Percentiles rank a stretch among this genome's conserved stretches.
Evolutionary conservation across 495 filamentous ascomycete genomes (phyloP).

Genomic region (Penicillium fimorum): DNA sequence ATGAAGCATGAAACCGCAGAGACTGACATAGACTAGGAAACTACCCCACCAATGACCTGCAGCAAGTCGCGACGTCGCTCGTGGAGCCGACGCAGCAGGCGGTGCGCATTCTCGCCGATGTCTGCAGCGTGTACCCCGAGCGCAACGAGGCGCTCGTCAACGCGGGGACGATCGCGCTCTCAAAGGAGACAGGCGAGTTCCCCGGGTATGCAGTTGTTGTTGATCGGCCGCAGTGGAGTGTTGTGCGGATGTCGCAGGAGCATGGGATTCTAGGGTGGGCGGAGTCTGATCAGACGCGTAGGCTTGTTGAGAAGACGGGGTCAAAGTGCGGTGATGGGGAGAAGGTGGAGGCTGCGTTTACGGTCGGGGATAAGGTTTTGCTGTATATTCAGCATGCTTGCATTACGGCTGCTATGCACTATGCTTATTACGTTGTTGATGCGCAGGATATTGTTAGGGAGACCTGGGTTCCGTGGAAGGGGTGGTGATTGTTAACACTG

Average conservation of each 20-base stretch:
- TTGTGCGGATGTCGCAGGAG: slow-evolving; percentile 63
- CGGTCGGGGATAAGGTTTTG: slow-evolving; percentile 29
- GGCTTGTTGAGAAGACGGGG: slow-evolving; percentile 1
- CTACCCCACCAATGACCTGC: slow-evolving; percentile 27
- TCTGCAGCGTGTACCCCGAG: slow-evolving; percentile 28
- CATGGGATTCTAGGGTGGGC: slow-evolving; percentile 55
- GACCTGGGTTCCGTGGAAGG: slow-evolving; percentile 35
- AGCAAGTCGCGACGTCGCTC: slow-evolving; percentile 26
- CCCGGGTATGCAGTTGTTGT: slow-evolving; percentile 19
- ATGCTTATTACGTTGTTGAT: slow-evolving; percentile 31
- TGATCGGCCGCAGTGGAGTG: slow-evolving; percentile 52
- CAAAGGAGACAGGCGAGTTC: slow-evolving; percentile 26
- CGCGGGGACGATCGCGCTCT: slow-evolving; percentile 23
- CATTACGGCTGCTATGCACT: slow-evolving; percentile 29
- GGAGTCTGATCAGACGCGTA: slow-evolving; percentile 9
- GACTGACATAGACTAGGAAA: slow-evolving; percentile 18
- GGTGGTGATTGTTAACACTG: slow-evolving; percentile 6
- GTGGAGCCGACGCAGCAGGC: slow-evolving; percentile 21
- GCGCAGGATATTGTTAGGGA: slow-evolving; percentile 27
- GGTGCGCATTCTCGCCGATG: slow-evolving; percentile 24
- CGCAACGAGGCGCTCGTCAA: slow-evolving; percentile 33
- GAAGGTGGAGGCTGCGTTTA: slow-evolving; percentile 21
- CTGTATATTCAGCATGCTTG: slow-evolving; percentile 34
- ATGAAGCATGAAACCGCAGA: background rate
- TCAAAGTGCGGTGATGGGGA: slow-evolving; percentile 8